Percentiles rank a stretch among this genome's conserved stretches.
Evolutionary conservation across 164 flowering plant species (phyloP).

Genomic region (Malania oleifera): DNA sequence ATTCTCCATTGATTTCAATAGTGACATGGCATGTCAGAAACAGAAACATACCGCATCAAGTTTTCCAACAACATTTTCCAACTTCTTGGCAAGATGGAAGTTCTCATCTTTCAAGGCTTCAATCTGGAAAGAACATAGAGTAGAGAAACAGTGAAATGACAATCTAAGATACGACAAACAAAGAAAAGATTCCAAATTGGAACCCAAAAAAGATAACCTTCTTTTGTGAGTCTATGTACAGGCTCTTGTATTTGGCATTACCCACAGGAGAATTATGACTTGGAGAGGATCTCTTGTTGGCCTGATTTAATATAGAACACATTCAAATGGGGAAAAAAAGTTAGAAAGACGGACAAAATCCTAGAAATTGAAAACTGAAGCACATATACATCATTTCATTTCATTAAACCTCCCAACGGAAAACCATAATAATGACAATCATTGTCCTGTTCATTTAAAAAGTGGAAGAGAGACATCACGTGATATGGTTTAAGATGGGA

Average conservation of each 20-base stretch:
- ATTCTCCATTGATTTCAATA: too few species aligned
- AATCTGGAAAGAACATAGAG: conserved; percentile 21
- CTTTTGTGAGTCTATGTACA: conserved; percentile 37
- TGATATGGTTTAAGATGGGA: neutral
- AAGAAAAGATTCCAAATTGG: neutral
- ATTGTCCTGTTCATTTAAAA: too few species aligned
- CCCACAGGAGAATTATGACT: conserved; percentile 1
- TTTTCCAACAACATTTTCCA: conserved; percentile 33
- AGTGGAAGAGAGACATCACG: neutral
- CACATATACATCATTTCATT: too few species aligned
- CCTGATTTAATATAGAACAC: conserved; percentile 13
- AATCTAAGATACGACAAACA: neutral
- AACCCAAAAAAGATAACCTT: conserved; percentile 27
- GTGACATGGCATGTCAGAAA: too few species aligned
- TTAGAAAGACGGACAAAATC: too few species aligned
- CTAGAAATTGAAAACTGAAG: too few species aligned
- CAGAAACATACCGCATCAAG: conserved; percentile 32
- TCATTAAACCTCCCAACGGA: neutral
- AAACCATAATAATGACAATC: neutral
- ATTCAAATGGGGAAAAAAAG: too few species aligned
- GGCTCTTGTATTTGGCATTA: conserved; percentile 22
- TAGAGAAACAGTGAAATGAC: neutral
- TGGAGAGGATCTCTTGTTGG: neutral
- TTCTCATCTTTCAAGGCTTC: conserved; percentile 36
- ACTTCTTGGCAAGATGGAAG: conserved; percentile 22